These are phyloP conservation scores for Fraxinus angustifolia DNA, from an alignment of 305 asterid species.

Conservation along the genomic window DNA sequence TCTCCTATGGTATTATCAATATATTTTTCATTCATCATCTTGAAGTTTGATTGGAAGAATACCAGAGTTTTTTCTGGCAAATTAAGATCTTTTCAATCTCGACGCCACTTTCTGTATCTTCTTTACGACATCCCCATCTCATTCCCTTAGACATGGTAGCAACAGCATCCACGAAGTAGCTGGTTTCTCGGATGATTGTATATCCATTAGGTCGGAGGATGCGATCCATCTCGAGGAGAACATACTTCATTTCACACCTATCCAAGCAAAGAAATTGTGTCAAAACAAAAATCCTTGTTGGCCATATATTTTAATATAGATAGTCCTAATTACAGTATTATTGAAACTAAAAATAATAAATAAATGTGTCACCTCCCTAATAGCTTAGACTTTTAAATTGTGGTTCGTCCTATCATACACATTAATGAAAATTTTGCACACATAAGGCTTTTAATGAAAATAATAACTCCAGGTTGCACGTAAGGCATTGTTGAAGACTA, in stretches of 20 bases:
- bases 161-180: conserved; percentile 37
- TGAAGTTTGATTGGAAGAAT: conserved; percentile 35
- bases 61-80: conserved; percentile 64
- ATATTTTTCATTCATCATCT: conserved; percentile 21
- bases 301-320: background rate
- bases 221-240: conserved; percentile 61
- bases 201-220: conserved; percentile 55
- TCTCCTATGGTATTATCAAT: background rate
- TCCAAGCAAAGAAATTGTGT: background rate
- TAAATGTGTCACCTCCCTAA: background rate
- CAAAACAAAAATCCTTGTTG: background rate
- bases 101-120: conserved; percentile 33
- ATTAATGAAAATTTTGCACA: background rate
- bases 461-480: background rate
- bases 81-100: conserved; percentile 38
- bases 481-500: background rate
- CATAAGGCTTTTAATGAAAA: background rate
- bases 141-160: conserved; percentile 40
- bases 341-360: background rate
- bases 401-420: background rate
- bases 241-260: conserved; percentile 65
- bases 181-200: conserved; percentile 46
- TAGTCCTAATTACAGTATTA: background rate
- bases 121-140: conserved; percentile 58
- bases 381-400: background rate